Evolutionary conservation across 176 grass and related monocot genomes (phyloP).

Genomic region (Carex cristatella): DNA sequence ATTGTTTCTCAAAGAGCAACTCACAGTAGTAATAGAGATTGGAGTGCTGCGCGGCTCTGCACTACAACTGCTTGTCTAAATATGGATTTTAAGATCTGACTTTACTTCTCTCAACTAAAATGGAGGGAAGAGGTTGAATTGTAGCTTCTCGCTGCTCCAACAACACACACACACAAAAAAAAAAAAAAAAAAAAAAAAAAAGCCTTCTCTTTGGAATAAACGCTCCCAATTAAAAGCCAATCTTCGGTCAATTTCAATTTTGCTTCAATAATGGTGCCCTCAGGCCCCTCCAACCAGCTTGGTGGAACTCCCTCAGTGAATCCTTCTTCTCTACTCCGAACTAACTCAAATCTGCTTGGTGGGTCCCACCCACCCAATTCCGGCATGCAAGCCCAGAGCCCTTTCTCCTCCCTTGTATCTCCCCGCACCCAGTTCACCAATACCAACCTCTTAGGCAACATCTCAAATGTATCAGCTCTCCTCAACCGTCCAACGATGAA

Average conservation of each 20-base stretch:
- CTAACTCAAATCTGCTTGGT: slow-evolving; percentile 59
- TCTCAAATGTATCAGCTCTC: slow-evolving; percentile 59
- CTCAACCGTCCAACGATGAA: slow-evolving; percentile 54
- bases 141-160: slow-evolving; percentile 26
- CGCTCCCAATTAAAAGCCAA: neutral
- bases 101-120: slow-evolving; percentile 2
- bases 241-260: slow-evolving; percentile 7
- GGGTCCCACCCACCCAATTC: slow-evolving; percentile 35
- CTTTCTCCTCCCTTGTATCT: slow-evolving; percentile 73
- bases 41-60: neutral
- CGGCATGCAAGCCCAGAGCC: slow-evolving; percentile 47
- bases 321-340: slow-evolving; percentile 68
- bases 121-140: slow-evolving; percentile 20
- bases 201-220: neutral
- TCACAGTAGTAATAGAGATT: neutral
- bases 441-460: slow-evolving; percentile 58
- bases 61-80: neutral
- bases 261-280: slow-evolving; percentile 61
- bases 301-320: slow-evolving; percentile 52
- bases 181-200: neutral
- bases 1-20: too few relatives aligned
- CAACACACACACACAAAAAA: neutral
- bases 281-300: slow-evolving; percentile 71
- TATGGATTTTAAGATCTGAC: slow-evolving; percentile 23
- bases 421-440: slow-evolving; percentile 59